phyloP scores from a whole-genome alignment of 2,329 filamentous ascomycete genomes.

The Fusarium nelsonii region DNA sequence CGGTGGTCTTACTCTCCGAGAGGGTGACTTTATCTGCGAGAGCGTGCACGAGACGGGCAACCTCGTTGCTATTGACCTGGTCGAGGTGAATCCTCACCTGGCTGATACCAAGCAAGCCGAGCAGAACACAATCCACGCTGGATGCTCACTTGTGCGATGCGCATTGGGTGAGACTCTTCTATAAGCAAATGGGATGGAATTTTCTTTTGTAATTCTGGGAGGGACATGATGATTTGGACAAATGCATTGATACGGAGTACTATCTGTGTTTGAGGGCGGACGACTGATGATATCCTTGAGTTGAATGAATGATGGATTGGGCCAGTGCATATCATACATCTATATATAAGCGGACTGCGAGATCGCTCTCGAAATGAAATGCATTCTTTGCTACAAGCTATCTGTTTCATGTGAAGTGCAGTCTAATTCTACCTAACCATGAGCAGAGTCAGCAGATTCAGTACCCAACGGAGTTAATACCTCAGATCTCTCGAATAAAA shows the following conservation, averaged over 20 bases:
- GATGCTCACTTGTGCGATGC: constrained; percentile 90
- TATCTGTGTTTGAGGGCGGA: constrained; percentile 23
- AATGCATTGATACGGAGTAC: constrained; percentile 34
- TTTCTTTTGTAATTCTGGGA: constrained; percentile 5
- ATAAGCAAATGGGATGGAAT: constrained; percentile 54
- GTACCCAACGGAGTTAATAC: background rate
- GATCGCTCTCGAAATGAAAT: constrained; percentile 49
- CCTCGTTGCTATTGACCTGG: constrained; percentile 82
- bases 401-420: background rate
- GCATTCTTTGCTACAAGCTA: constrained; percentile 37
- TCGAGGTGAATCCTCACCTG: constrained; percentile 83
- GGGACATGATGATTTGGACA: constrained; percentile 15
- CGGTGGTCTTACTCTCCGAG: constrained; percentile 90
- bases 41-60: constrained; percentile 83
- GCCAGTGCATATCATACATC: constrained; percentile 33
- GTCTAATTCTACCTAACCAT: background rate
- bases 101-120: constrained; percentile 75
- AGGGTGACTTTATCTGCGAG: constrained; percentile 97
- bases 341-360: constrained; percentile 42
- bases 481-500: background rate
- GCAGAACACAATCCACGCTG: constrained; percentile 87
- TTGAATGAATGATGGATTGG: constrained; percentile 45
- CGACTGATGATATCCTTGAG: constrained; percentile 46
- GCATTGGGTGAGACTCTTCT: constrained; percentile 92
- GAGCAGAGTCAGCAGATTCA: background rate